Base-by-base conservation (phyloP, 345 rosid genomes). In the Chamaenerion angustifolium region DNA sequence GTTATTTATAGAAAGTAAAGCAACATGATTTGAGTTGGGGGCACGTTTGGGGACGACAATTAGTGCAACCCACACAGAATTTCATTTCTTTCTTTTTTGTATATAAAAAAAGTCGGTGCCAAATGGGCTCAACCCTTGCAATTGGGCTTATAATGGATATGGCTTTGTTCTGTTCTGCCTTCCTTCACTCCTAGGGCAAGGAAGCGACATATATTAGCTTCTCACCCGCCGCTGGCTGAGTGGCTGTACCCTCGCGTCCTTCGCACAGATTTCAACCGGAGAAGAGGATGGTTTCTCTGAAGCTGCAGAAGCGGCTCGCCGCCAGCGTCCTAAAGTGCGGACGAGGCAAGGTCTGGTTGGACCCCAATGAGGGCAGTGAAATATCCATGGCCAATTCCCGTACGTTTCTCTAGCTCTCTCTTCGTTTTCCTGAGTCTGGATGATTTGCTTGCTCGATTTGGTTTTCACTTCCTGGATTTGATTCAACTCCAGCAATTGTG, bases 331-430 rank as follows among this genome's bases (percentile, higher is more conserved):
- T 86, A 48, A 76, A 83, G 74, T 83, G 95, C 49, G 95, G 95
- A 18, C 61, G 76, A 40, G 74, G 73, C 1, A 86, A 86, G 68
- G 88, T 86, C 41, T 86, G 95, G 95, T 76, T 86, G n/a, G 93
- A 85, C 59, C 95, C 95, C 4, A 85, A 82, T 71, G 95, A 85
- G 66, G 73, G 56, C 59, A 68, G 59, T 35, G 95, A 85, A 42
- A 85, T 85, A 74, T 77, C 95, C 74, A 82, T 85, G 95, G 88
- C 92, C 23, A 85, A 82, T 67, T 86, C 95, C 4, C 88, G 95
- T 86, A 71, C 21, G 81, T 70, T 9, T 6, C 40, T 11, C 18
- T 18, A 37, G 1, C 31, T 27, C 44, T 45, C 27, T 44, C 31
- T 25, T 23, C 21, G 31, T 15, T 43, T 43, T n/a, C 16, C 5